phyloP scores from a whole-genome alignment of 2,329 filamentous ascomycete species.

The Diaporthe aspalathi region DNA sequence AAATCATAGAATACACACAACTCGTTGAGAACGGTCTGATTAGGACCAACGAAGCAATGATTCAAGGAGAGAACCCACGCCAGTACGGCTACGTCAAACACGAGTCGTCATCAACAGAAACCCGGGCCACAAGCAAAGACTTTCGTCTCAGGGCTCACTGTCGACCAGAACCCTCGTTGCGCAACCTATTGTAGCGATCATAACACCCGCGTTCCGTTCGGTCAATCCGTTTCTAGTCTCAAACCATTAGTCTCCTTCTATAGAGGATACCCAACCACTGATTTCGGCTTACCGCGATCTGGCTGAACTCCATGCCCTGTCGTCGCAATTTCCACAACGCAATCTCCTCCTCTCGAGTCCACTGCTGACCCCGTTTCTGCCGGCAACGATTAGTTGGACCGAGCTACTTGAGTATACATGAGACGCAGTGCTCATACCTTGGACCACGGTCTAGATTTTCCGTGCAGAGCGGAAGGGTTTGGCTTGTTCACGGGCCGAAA shows the following conservation, averaged over 20 bases:
- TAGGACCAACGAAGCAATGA: neutral
- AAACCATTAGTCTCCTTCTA: neutral
- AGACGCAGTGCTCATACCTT: slow-evolving; percentile 13
- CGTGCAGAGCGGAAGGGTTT: slow-evolving; percentile 14
- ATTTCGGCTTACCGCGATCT: slow-evolving; percentile 31
- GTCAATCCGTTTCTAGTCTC: slow-evolving; percentile 32
- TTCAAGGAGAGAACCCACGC: neutral
- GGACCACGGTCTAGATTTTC: slow-evolving; percentile 36
- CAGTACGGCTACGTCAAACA: fast-evolving
- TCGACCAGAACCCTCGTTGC: slow-evolving; percentile 34
- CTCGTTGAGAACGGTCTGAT: neutral
- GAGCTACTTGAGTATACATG: too few relatives aligned
- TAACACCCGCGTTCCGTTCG: slow-evolving; percentile 38
- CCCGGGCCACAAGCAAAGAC: neutral
- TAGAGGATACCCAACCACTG: neutral
- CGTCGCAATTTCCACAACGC: slow-evolving; percentile 36
- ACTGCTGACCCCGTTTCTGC: slow-evolving; percentile 39
- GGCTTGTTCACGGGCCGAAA: slow-evolving; percentile 28
- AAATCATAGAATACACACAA: neutral
- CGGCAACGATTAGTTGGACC: neutral
- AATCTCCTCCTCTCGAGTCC: slow-evolving; percentile 35
- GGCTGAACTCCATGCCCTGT: slow-evolving; percentile 37
- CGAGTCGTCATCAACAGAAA: neutral
- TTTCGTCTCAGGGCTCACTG: neutral
- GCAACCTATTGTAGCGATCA: slow-evolving; percentile 39